Evolutionary conservation across 2,329 filamentous ascomycete species (phyloP).

Genomic region (Colletotrichum graminicola): DNA sequence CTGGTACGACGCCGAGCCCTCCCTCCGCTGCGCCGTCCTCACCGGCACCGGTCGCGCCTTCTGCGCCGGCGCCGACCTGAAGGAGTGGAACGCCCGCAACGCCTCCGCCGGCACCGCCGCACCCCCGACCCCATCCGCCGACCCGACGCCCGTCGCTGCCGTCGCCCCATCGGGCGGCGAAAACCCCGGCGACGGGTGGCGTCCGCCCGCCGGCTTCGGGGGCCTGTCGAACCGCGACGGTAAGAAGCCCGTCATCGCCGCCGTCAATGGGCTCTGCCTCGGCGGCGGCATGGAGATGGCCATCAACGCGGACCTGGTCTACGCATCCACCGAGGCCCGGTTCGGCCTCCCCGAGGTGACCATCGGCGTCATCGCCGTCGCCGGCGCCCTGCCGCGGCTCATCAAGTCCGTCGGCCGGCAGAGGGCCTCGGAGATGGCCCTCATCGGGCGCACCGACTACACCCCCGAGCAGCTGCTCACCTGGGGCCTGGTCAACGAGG

Average conservation of each 20-base stretch:
- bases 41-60: constrained; percentile 75
- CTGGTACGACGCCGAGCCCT: constrained; percentile 74
- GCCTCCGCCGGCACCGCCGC: constrained; percentile 33
- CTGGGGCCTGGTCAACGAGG: constrained; percentile 79
- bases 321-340: constrained; percentile 68
- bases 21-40: constrained; percentile 71
- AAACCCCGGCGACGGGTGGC: constrained; percentile 32
- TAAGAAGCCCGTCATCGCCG: constrained; percentile 81
- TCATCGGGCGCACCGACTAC: constrained; percentile 70
- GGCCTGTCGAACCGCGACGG: constrained; percentile 72
- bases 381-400: constrained; percentile 77
- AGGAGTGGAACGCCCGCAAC: constrained; percentile 69
- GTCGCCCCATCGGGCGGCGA: constrained; percentile 9
- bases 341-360: constrained; percentile 81
- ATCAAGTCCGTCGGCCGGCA: constrained; percentile 75
- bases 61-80: constrained; percentile 76
- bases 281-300: constrained; percentile 84
- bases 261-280: constrained; percentile 80
- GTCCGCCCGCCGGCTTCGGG: constrained; percentile 34
- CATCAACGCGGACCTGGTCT: constrained; percentile 78
- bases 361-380: constrained; percentile 77
- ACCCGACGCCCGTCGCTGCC: constrained; percentile 17
- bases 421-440: constrained; percentile 77
- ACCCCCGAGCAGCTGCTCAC: constrained; percentile 68
- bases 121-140: neutral